Percentiles rank a stretch among this genome's conserved stretches.
Conservation (phyloP, 2,329 filamentous ascomycete genomes). For the Talaromyces sp. region DNA sequence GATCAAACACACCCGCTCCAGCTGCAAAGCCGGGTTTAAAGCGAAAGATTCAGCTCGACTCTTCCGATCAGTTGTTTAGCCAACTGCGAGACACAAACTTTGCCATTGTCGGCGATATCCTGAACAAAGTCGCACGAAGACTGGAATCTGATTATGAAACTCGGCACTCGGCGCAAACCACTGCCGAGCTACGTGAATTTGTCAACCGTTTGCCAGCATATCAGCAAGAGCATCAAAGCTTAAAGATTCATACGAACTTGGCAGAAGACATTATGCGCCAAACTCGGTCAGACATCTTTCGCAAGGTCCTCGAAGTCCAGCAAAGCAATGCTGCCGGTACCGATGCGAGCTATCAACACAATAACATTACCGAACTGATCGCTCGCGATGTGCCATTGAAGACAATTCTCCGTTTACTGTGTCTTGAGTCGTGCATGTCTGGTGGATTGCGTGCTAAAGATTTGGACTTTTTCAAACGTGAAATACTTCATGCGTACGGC, state of each 20-base stretch:
- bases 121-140: slow-evolving; percentile 87
- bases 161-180: slow-evolving; percentile 80
- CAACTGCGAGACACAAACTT: slow-evolving; percentile 92
- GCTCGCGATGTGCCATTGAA: slow-evolving; percentile 75
- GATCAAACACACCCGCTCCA: slow-evolving; percentile 51
- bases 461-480: slow-evolving; percentile 80
- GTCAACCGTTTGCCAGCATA: slow-evolving; percentile 90
- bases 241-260: slow-evolving; percentile 87
- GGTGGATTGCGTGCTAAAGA: slow-evolving; percentile 87
- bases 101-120: slow-evolving; percentile 80
- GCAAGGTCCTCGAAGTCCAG: slow-evolving; percentile 83
- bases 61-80: slow-evolving; percentile 81
- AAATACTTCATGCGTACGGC: slow-evolving; percentile 88
- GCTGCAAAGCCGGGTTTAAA: slow-evolving; percentile 64
- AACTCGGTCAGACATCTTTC: slow-evolving; percentile 85
- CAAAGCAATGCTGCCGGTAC: slow-evolving; percentile 90
- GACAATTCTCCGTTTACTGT: slow-evolving; percentile 80
- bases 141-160: slow-evolving; percentile 84
- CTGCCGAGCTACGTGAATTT: slow-evolving; percentile 88
- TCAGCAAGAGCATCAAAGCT: slow-evolving; percentile 85
- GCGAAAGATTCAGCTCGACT: slow-evolving; percentile 83
- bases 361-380: slow-evolving; percentile 91
- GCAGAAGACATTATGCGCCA: slow-evolving; percentile 95
- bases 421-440: slow-evolving; percentile 84
- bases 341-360: slow-evolving; percentile 84